A percentile compares a stretch with the other conserved stretches of the same genome.
Conservation (phyloP, 2,329 filamentous ascomycete genomes). For the Paramyrothecium sp. region DNA sequence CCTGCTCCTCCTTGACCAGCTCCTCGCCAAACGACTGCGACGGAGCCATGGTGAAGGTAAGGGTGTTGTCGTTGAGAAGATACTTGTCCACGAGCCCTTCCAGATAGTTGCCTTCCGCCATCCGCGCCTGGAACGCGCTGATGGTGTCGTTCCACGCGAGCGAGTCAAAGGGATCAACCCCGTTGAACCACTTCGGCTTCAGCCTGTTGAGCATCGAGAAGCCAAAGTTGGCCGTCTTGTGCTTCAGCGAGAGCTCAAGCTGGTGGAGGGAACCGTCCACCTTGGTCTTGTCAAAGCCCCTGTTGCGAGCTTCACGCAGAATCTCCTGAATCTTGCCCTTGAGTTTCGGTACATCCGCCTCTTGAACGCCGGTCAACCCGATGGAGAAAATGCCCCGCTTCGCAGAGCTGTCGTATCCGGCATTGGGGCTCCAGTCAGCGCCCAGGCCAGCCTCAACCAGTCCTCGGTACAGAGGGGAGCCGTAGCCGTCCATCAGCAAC, state of each 20-base stretch:
- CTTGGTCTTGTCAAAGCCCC: constrained; percentile 85
- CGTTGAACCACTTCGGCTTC: constrained; percentile 93
- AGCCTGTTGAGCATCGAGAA: constrained; percentile 86
- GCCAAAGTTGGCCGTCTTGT: constrained; percentile 95
- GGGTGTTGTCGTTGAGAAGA: constrained; percentile 77
- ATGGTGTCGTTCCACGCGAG: constrained; percentile 91
- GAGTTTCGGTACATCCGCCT: constrained; percentile 74
- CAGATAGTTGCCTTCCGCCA: constrained; percentile 75
- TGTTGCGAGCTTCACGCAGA: constrained; percentile 65
- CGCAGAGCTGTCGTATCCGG: constrained; percentile 80
- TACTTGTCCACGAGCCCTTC: constrained; percentile 88
- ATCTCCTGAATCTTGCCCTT: constrained; percentile 73
- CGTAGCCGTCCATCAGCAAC: constrained; percentile 89
- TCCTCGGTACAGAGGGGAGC: constrained; percentile 86
- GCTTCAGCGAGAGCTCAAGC: constrained; percentile 86
- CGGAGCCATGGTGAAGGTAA: constrained; percentile 94
- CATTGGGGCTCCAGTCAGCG: constrained; percentile 92
- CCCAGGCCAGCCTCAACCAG: constrained; percentile 88
- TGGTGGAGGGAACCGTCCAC: constrained; percentile 94
- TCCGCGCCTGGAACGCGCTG: constrained; percentile 73
- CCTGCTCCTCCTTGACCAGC: constrained; percentile 72
- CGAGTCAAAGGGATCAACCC: constrained; percentile 86
- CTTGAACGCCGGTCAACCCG: constrained; percentile 84
- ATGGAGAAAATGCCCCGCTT: constrained; percentile 83
- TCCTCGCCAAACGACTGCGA: constrained; percentile 72